Evolutionary conservation across 441 rosid species (phyloP).

Genomic region (Arabidopsis hybrid): DNA sequence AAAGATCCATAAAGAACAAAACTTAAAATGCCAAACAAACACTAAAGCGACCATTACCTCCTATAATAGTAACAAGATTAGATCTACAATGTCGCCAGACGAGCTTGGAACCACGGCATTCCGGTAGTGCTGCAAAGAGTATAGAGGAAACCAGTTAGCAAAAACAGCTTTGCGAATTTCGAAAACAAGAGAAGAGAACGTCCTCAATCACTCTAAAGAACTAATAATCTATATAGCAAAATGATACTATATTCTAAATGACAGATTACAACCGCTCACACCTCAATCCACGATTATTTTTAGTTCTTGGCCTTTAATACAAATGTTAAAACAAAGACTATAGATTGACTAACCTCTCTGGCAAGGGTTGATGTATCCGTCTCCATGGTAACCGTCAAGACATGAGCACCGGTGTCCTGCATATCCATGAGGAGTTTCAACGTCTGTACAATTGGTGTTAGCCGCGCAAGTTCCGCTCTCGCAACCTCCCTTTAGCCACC

Average conservation of each 20-base stretch:
- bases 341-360: conserved; percentile 62
- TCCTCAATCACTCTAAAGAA: not conserved
- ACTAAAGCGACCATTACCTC: conserved; percentile 56
- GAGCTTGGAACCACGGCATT: conserved; percentile 54
- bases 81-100: conserved; percentile 61
- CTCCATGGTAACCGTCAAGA: conserved; percentile 57
- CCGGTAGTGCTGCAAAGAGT: conserved; percentile 45
- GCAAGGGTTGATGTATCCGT: conserved; percentile 69
- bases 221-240: conserved; percentile 4
- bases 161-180: conserved; percentile 1
- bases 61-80: conserved; percentile 51
- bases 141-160: conserved; percentile 1
- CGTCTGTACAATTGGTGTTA: conserved; percentile 48
- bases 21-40: not conserved
- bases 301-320: not conserved
- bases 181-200: not conserved
- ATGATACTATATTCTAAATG: not conserved
- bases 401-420: conserved; percentile 66
- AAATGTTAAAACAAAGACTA: conserved; percentile 8
- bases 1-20: conserved; percentile 9
- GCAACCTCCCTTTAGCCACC: conserved; percentile 81
- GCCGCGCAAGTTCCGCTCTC: conserved; percentile 42
- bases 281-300: not conserved
- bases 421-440: conserved; percentile 43
- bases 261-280: not conserved